Conservation (phyloP, 2,329 filamentous ascomycete genomes). For the Claviceps digitariae region DNA sequence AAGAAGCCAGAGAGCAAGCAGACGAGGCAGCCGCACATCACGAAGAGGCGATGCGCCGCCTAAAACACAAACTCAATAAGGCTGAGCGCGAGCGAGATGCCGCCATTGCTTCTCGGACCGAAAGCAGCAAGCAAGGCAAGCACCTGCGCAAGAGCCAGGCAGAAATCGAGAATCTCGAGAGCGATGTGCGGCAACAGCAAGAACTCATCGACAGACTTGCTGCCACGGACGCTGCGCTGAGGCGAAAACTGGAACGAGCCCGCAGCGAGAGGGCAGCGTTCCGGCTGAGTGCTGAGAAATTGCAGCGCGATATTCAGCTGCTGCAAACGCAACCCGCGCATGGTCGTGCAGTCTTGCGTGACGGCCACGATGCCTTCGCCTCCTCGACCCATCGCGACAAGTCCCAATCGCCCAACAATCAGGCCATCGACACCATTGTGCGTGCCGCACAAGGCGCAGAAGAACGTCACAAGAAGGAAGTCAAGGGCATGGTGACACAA, state of each 20-base stretch:
- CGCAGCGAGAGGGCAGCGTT: slow-evolving; percentile 51
- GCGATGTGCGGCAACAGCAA: slow-evolving; percentile 58
- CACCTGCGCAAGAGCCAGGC: slow-evolving; percentile 51
- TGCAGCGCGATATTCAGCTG: slow-evolving; percentile 36
- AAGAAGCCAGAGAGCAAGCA: slow-evolving; percentile 37
- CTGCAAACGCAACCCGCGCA: slow-evolving; percentile 28
- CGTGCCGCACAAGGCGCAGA: slow-evolving; percentile 48
- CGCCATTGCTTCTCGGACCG: slow-evolving; percentile 20
- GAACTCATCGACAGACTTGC: slow-evolving; percentile 45
- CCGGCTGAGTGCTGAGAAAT: slow-evolving; percentile 38
- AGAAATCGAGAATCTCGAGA: slow-evolving; percentile 55
- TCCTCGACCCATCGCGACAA: slow-evolving; percentile 21
- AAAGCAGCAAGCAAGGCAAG: slow-evolving; percentile 39
- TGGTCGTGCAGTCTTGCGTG: slow-evolving; percentile 10
- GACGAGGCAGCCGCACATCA: slow-evolving; percentile 32
- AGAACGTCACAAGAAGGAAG: slow-evolving; percentile 57
- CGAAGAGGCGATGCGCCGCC: slow-evolving; percentile 27
- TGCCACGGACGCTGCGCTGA: slow-evolving; percentile 44
- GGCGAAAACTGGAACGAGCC: slow-evolving; percentile 54
- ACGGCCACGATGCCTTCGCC: slow-evolving; percentile 7
- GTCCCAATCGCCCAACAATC: slow-evolving; percentile 15
- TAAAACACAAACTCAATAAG: slow-evolving; percentile 37
- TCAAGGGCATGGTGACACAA: slow-evolving; percentile 74
- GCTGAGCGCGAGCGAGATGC: slow-evolving; percentile 32
- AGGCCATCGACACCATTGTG: slow-evolving; percentile 45